phyloP scores from a whole-genome alignment of 768 basidiomycete genomes.

The Coprinellus aureogranulatus region DNA sequence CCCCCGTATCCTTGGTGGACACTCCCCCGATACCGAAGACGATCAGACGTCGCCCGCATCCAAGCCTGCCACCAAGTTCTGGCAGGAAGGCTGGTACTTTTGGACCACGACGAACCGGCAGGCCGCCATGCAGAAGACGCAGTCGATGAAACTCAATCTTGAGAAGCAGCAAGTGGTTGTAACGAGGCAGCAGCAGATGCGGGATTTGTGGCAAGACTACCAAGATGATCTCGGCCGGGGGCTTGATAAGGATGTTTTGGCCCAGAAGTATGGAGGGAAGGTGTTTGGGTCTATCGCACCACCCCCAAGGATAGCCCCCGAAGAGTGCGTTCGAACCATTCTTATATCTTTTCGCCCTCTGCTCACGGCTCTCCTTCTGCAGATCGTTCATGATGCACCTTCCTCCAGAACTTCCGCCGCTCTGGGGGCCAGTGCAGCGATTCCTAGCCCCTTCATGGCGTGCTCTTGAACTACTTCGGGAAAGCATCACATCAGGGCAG shows the following conservation, averaged over 20 bases:
- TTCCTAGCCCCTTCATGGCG: conserved; percentile 57
- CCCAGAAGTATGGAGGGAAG: conserved; percentile 22
- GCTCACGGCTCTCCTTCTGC: conserved; percentile 30
- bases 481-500: conserved; percentile 56
- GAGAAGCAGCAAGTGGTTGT: conserved; percentile 47
- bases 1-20: conserved; percentile 46
- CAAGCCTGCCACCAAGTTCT: conserved; percentile 48
- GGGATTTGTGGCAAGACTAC: conserved; percentile 50
- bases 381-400: conserved; percentile 56
- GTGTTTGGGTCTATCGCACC: conserved; percentile 43
- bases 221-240: conserved; percentile 41
- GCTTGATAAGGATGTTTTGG: conserved; percentile 11
- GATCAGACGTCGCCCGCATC: conserved; percentile 16
- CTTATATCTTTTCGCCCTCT: conserved; percentile 3
- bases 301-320: conserved; percentile 38
- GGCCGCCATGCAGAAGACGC: conserved; percentile 53
- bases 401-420: conserved; percentile 53
- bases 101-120: conserved; percentile 59
- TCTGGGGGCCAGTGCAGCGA: conserved; percentile 51
- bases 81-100: conserved; percentile 76
- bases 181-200: conserved; percentile 36
- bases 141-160: conserved; percentile 59
- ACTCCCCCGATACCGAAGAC: conserved; percentile 31
- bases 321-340: conserved; percentile 29
- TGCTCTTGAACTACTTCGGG: conserved; percentile 48